A percentile compares a stretch with the other conserved stretches of the same genome.
Evolutionary conservation across 306 rosid species (phyloP).

Genomic region (Ormosia emarginata): DNA sequence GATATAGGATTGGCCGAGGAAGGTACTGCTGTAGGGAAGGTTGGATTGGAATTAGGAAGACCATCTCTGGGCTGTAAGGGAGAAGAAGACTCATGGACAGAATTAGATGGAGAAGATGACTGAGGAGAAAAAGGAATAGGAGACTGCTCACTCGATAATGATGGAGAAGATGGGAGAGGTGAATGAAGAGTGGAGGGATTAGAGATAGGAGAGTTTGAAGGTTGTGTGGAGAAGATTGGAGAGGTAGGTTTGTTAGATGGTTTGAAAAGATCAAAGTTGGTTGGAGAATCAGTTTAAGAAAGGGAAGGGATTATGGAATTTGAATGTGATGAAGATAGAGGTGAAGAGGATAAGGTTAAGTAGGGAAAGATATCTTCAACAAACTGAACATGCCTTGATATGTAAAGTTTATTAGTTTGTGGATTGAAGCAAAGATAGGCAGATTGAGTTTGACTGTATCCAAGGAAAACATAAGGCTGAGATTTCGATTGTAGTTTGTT

Average conservation of each 20-base stretch:
- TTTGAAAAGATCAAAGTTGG: no score
- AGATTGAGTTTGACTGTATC: neutral
- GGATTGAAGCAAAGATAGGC: neutral
- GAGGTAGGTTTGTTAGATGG: no score
- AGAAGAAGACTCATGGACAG: no score
- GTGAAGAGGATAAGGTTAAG: neutral
- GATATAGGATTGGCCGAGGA: neutral
- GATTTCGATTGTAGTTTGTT: neutral
- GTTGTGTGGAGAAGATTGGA: no score
- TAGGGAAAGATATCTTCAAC: neutral
- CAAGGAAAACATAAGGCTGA: neutral
- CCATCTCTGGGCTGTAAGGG: no score
- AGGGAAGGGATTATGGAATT: neutral
- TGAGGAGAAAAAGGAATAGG: no score
- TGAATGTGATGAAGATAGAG: no score
- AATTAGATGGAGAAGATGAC: no score
- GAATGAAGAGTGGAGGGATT: no score
- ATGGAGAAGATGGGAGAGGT: no score
- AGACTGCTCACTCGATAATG: no score
- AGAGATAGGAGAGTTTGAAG: no score
- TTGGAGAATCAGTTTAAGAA: neutral
- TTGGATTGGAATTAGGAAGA: neutral
- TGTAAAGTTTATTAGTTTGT: neutral
- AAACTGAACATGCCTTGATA: neutral
- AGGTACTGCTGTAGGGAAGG: neutral